phyloP scores from a whole-genome alignment of 2,329 filamentous ascomycete genomes.

The Clarireedia paspali region DNA sequence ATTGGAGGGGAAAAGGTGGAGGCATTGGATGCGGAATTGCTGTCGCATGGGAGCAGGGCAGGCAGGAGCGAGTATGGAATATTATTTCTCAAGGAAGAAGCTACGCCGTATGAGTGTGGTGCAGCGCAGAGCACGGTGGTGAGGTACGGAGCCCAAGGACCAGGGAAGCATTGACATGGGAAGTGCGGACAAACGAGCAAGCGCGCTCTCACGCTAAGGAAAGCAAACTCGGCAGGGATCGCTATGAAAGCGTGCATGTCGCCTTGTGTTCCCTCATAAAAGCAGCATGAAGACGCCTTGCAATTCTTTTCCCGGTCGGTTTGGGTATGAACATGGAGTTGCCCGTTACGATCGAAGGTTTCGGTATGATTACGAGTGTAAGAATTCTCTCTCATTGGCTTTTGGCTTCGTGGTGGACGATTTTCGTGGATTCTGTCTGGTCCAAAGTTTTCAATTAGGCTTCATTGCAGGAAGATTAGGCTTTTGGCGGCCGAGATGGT shows the following conservation, averaged over 20 bases:
- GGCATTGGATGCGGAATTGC: not conserved
- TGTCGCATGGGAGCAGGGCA: not conserved
- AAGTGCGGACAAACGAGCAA: conserved; percentile 29
- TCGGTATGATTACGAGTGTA: not conserved
- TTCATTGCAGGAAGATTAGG: conserved; percentile 19
- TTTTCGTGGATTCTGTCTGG: conserved; percentile 5
- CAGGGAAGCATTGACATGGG: not conserved
- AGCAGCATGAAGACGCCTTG: conserved; percentile 4
- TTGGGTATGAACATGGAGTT: no score
- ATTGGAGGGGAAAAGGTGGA: not conserved
- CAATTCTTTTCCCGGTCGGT: no score
- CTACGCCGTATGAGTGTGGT: conserved; percentile 7
- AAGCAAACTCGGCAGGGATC: not conserved
- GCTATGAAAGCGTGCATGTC: not conserved
- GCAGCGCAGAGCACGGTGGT: not conserved
- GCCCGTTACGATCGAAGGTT: no score
- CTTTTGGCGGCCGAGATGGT: not conserved
- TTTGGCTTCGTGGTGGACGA: not conserved
- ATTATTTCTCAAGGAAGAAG: conserved; percentile 4
- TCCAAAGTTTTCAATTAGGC: conserved; percentile 13
- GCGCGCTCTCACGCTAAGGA: conserved; percentile 29
- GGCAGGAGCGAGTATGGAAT: not conserved
- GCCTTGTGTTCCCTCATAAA: not conserved
- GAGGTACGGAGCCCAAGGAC: conserved; percentile 6
- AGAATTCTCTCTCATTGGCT: not conserved